A percentile compares a stretch with the other conserved stretches of the same genome.
Conservation (phyloP, 2,329 filamentous ascomycete genomes). For the Teratosphaeriaceae sp. region DNA sequence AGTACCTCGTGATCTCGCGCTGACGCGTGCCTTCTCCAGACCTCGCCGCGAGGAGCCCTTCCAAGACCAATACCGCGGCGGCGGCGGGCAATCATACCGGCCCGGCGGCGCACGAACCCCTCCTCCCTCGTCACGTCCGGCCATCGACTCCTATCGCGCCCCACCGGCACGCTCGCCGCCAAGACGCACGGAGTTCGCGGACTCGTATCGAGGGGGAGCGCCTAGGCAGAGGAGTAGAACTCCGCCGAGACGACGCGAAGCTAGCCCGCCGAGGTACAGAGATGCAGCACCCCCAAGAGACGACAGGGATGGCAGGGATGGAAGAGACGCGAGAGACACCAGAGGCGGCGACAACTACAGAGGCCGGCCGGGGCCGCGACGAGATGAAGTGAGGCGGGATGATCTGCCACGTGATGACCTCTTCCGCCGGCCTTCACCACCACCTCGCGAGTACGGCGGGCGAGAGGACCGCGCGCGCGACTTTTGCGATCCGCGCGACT, state of each 20-base stretch:
- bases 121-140: conserved; percentile 20
- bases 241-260: too few species aligned
- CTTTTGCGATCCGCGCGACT: conserved; percentile 18
- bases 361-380: conserved; percentile 24
- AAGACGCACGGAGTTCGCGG: conserved; percentile 5
- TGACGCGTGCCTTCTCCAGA: not conserved
- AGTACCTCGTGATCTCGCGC: too few species aligned
- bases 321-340: conserved; percentile 13
- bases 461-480: conserved; percentile 14
- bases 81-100: conserved; percentile 33
- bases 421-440: too few species aligned
- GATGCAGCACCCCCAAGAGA: conserved; percentile 25
- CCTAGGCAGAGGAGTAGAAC: not conserved
- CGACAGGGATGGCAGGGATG: conserved; percentile 18
- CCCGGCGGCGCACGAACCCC: conserved; percentile 27
- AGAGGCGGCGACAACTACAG: conserved; percentile 29
- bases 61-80: conserved; percentile 28
- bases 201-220: not conserved
- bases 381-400: conserved; percentile 30
- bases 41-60: conserved; percentile 8
- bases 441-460: conserved; percentile 20
- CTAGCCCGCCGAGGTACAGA: too few species aligned
- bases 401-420: too few species aligned
- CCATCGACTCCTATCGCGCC: conserved; percentile 26
- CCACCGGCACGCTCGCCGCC: conserved; percentile 17